Evolutionary conservation across 2,329 filamentous ascomycete genomes (phyloP), one percentile per base, ranked within the genome.

Genomic region (Sporothrix brasiliensis): DNA sequence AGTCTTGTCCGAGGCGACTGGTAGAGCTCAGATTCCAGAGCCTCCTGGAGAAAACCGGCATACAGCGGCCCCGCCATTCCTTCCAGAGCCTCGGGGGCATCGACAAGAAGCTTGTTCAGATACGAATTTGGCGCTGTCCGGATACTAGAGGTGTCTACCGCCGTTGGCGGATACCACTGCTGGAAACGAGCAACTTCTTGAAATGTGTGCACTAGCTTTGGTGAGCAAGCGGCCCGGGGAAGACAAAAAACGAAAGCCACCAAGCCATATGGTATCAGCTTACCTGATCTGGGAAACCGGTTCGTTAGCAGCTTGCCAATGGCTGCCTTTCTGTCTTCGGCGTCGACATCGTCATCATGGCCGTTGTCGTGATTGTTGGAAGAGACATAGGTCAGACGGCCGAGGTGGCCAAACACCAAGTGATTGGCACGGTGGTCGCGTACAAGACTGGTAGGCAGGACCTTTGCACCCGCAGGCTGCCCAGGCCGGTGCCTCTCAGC

Each of bases 321-420:
- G 34, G n/a, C 14, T 30, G 19, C 16, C 1, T 24, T 44, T 4
- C 54, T 24, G 7, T 69, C 34, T 2, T 67, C 44, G 5, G 34
- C 54, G n/a, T 13, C 19, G 3, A 78, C 77, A 1, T 82, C 78
- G 1, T 77, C 7, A 19, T 13, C 10, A 1, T 19, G 21, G 5
- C 50, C 6, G 6, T 65, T 41, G 2, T 69, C 41, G 16, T 58
- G 30, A 1, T 77, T 56, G 61, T 81, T 75, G 14, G 76, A 74
- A 68, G 75, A 72, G 70, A 79, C 74, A 73, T 88, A 88, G 7
- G 78, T 78, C 54, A 83, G 76, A 70, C 81, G 79, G 71, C 86
- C 86, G 71, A 85, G 80, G 75, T 87, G 84, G 77, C 86, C 86
- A 74, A 83, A 84, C 69, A 82, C 80, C 67, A 87, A 80, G 79